A percentile compares a stretch with the other conserved stretches of the same genome.
phyloP scores from a whole-genome alignment of 1,284 basidiomycete genomes.

The Rhizoctonia solani region DNA sequence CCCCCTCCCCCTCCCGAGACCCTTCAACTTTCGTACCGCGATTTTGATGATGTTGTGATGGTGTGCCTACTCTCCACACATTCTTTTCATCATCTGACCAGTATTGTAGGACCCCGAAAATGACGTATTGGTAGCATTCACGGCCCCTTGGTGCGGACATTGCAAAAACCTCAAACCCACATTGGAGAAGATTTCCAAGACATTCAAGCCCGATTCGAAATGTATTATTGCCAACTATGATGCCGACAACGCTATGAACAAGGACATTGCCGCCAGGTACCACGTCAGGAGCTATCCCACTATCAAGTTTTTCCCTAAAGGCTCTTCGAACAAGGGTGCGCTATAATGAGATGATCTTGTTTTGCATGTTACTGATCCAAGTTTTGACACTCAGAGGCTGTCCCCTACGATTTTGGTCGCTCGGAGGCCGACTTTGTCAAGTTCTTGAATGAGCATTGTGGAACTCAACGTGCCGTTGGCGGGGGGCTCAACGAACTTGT shows the following conservation, averaged over 20 bases:
- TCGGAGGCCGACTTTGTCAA: constrained; percentile 69
- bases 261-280: constrained; percentile 73
- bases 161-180: constrained; percentile 87
- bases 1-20: constrained; percentile 79
- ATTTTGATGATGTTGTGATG: constrained; percentile 76
- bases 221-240: constrained; percentile 90
- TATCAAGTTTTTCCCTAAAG: constrained; percentile 92
- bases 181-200: constrained; percentile 82
- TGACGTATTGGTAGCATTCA: constrained; percentile 90
- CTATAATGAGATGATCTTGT: not conserved
- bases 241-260: constrained; percentile 83
- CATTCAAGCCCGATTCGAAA: constrained; percentile 79
- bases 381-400: constrained; percentile 51
- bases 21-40: constrained; percentile 67
- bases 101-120: constrained; percentile 66
- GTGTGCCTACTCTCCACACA: not conserved
- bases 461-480: constrained; percentile 78
- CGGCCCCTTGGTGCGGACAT: constrained; percentile 69
- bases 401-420: constrained; percentile 70
- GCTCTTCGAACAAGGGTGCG: constrained; percentile 41
- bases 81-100: not conserved
- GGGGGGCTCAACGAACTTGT: constrained; percentile 79
- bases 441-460: constrained; percentile 87
- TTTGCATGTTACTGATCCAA: constrained; percentile 31
- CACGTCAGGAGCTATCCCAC: constrained; percentile 82